Percentiles rank a stretch among this genome's conserved stretches.
These are phyloP conservation scores for Schizochytrium sp. DNA, from an alignment of 108 stramenopile genomes.

Conservation along the genomic window DNA sequence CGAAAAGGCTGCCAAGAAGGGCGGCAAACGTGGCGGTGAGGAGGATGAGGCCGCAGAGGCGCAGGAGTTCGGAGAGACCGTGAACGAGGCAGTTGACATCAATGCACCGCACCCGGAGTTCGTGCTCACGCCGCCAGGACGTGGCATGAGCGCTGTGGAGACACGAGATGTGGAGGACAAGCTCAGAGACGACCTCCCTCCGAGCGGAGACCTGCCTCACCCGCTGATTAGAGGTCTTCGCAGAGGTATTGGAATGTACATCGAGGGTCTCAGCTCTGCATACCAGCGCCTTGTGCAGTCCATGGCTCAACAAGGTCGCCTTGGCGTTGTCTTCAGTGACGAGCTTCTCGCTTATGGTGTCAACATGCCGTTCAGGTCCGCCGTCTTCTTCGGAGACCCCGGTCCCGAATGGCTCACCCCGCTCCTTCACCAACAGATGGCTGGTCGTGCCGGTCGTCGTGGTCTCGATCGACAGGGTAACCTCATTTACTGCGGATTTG, in stretches of 20 bases:
- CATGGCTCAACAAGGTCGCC: constrained; percentile 95
- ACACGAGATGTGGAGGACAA: constrained; percentile 92
- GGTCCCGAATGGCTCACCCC: constrained; percentile 85
- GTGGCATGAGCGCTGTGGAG: constrained; percentile 89
- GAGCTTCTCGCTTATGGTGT: constrained; percentile 98
- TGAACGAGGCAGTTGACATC: constrained; percentile 88
- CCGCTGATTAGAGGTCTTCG: constrained; percentile 95
- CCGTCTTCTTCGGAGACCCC: constrained; percentile 97
- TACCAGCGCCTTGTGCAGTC: constrained; percentile 97
- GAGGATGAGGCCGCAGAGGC: constrained; percentile 92
- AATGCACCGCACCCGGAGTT: constrained; percentile 96
- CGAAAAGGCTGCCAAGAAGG: constrained; percentile 89
- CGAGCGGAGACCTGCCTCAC: constrained; percentile 90
- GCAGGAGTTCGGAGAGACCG: constrained; percentile 87
- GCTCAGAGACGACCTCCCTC: constrained; percentile 84
- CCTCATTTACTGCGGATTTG: constrained; percentile 95
- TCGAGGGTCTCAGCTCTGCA: constrained; percentile 95
- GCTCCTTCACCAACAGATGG: constrained; percentile 98
- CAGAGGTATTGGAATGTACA: constrained; percentile 98
- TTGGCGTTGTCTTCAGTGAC: constrained; percentile 98
- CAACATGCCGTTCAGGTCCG: constrained; percentile 99
- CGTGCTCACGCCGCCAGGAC: constrained; percentile 88
- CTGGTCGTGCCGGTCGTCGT: constrained; percentile 97
- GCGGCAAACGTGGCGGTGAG: constrained; percentile 84
- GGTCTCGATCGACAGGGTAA: constrained; percentile 99